These are phyloP conservation scores for Skeletonema grethae DNA, from an alignment of 108 stramenopile genomes.

Conservation along the genomic window DNA sequence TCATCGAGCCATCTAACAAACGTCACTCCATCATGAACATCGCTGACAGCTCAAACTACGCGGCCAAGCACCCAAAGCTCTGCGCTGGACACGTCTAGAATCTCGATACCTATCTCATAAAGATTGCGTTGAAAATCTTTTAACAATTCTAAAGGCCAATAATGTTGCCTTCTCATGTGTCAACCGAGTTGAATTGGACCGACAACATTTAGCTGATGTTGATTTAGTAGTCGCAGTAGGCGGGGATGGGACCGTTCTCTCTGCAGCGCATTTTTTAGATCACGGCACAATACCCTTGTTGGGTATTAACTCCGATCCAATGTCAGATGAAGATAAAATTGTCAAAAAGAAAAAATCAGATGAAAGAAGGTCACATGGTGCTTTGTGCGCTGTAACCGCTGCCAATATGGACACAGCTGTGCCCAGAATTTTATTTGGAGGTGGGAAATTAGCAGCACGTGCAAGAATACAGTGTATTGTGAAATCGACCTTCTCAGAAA, in stretches of 20 bases:
- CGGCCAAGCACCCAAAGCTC: conserved; percentile 95
- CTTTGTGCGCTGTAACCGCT: conserved; percentile 81
- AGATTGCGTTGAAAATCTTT: conserved; percentile 81
- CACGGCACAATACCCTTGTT: conserved; percentile 85
- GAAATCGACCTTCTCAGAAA: conserved; percentile 93
- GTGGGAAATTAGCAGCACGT: conserved; percentile 56
- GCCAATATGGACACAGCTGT: conserved; percentile 76
- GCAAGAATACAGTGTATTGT: conserved; percentile 90
- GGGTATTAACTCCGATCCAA: conserved; percentile 86
- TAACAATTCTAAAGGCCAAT: conserved; percentile 64
- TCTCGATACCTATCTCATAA: conserved; percentile 91
- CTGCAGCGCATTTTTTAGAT: conserved; percentile 86
- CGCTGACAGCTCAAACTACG: conserved; percentile 85
- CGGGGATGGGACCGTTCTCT: conserved; percentile 95
- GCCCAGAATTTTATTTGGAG: conserved; percentile 74
- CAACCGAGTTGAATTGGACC: conserved; percentile 93
- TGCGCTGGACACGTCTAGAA: conserved; percentile 91
- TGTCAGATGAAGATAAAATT: conserved; percentile 54
- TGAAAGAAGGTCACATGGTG: conserved; percentile 63
- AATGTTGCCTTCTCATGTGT: conserved; percentile 85
- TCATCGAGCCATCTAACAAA: background rate
- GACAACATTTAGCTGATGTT: conserved; percentile 90
- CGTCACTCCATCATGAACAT: background rate
- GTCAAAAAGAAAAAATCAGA: conserved; percentile 82
- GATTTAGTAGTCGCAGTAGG: conserved; percentile 95